Conservation (phyloP, 768 basidiomycete genomes). For the Clavaria fumosa region DNA sequence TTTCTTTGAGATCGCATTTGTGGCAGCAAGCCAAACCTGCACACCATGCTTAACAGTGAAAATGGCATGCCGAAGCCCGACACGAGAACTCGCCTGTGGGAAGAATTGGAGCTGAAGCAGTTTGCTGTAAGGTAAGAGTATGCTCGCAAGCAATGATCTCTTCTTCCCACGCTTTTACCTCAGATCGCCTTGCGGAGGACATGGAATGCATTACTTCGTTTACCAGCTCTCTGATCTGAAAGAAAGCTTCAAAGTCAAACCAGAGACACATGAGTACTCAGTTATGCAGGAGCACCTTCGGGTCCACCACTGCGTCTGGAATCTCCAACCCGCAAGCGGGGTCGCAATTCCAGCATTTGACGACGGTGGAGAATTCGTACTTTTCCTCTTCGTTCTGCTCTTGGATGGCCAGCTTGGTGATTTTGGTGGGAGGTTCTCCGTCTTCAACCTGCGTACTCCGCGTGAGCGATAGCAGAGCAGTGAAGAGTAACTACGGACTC, state of each 20-base stretch:
- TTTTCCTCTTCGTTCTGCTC: conserved; percentile 84
- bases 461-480: not conserved
- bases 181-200: conserved; percentile 83
- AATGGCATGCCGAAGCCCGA: too few species aligned
- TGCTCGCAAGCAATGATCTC: conserved; percentile 85
- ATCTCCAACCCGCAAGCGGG: conserved; percentile 30
- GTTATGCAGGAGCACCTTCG: conserved; percentile 18
- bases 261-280: not conserved
- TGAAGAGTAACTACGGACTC: conserved; percentile 23
- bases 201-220: conserved; percentile 64
- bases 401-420: conserved; percentile 75
- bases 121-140: conserved; percentile 31
- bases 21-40: conserved; percentile 69
- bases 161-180: conserved; percentile 97
- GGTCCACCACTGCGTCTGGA: conserved; percentile 21
- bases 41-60: not conserved
- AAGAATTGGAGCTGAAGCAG: conserved; percentile 29
- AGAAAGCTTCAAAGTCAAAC: conserved; percentile 4
- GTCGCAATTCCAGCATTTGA: conserved; percentile 73
- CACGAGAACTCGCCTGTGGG: conserved; percentile 24
- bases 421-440: conserved; percentile 77
- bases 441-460: conserved; percentile 39
- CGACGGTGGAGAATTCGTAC: conserved; percentile 47
- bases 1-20: conserved; percentile 74
- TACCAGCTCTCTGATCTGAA: conserved; percentile 34